Evolutionary conservation across 1,284 basidiomycete species (phyloP).

Genomic region (Dichomitus squalens): DNA sequence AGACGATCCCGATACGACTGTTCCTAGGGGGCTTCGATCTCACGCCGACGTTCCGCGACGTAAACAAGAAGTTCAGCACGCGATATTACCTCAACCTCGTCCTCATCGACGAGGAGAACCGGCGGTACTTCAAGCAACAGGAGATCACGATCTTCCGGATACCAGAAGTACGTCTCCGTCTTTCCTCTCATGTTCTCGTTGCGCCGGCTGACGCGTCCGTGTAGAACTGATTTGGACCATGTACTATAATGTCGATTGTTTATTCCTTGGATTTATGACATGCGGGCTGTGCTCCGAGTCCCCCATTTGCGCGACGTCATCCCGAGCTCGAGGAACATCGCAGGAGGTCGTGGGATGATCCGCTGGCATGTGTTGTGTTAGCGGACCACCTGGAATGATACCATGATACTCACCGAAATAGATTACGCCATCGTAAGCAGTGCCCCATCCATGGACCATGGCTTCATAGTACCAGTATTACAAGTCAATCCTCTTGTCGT

Average conservation of each 20-base stretch:
- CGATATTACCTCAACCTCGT: conserved; percentile 97
- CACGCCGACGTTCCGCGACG: conserved; percentile 97
- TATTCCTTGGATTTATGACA: conserved; percentile 27
- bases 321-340: neutral
- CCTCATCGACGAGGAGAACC: conserved; percentile 96
- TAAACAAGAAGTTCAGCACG: conserved; percentile 99
- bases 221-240: conserved; percentile 31
- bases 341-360: neutral
- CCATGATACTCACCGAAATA: no score
- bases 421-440: no score
- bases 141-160: conserved; percentile 78
- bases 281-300: neutral
- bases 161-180: conserved; percentile 61
- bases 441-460: no score
- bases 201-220: conserved; percentile 18
- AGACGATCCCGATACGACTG: conserved; percentile 96
- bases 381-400: no score
- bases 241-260: conserved; percentile 32
- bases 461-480: no score
- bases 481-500: no score
- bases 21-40: conserved; percentile 99
- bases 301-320: neutral
- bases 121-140: conserved; percentile 94
- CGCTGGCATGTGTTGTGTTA: no score
- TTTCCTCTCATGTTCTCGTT: neutral